phyloP scores from a whole-genome alignment of 208 protist genomes.

The Acanthamoeba castellanii region DNA sequence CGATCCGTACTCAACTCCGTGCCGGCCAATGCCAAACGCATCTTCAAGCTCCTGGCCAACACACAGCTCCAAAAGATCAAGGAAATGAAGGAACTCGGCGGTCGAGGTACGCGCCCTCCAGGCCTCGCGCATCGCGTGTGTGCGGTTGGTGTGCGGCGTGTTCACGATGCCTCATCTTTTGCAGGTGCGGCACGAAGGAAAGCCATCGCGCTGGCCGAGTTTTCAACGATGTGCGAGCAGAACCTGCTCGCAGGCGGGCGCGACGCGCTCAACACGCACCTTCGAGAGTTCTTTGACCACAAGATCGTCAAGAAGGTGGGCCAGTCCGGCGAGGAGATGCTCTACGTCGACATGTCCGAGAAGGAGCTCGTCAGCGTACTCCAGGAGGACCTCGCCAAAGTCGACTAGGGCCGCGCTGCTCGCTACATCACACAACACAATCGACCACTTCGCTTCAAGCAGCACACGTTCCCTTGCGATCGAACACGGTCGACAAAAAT shows the following conservation, averaged over 20 bases:
- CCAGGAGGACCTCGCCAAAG: background rate
- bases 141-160: too few relatives aligned
- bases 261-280: slow-evolving; percentile 25
- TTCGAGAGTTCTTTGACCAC: slow-evolving; percentile 54
- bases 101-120: background rate
- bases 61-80: slow-evolving; percentile 54
- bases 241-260: slow-evolving; percentile 43
- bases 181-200: background rate
- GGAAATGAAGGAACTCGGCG: background rate
- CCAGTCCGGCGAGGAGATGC: slow-evolving; percentile 3
- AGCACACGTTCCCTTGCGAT: too few relatives aligned
- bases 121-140: too few relatives aligned
- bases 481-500: too few relatives aligned
- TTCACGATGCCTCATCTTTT: background rate
- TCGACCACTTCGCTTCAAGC: too few relatives aligned
- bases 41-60: slow-evolving; percentile 66
- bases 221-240: slow-evolving; percentile 64
- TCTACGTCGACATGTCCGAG: slow-evolving; percentile 59
- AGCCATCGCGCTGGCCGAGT: slow-evolving; percentile 58
- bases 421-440: background rate
- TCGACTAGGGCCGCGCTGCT: background rate
- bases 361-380: slow-evolving; percentile 4
- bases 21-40: slow-evolving; percentile 15
- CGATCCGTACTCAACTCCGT: slow-evolving; percentile 39
- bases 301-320: slow-evolving; percentile 52